Conservation (phyloP, 306 rosid genomes). For the Astragalus membranaceus region DNA sequence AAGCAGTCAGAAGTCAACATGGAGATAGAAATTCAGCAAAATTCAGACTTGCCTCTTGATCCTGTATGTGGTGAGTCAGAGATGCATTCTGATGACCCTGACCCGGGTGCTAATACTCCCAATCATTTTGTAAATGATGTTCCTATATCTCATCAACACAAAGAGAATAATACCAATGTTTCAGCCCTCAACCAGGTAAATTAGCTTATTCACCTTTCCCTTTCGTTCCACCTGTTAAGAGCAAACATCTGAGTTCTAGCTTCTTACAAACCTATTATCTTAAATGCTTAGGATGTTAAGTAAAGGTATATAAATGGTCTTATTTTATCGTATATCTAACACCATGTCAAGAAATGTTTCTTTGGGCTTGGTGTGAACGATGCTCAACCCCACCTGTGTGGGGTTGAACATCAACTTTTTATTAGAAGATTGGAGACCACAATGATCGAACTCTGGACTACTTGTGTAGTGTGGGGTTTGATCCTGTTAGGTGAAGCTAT, state of each 20-base stretch:
- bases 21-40: slow-evolving; percentile 28
- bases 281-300: neutral
- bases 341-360: neutral
- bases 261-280: neutral
- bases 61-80: slow-evolving; percentile 33
- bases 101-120: slow-evolving; percentile 20
- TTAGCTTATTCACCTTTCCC: neutral
- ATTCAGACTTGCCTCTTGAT: slow-evolving; percentile 14
- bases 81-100: slow-evolving; percentile 24
- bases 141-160: slow-evolving; percentile 18
- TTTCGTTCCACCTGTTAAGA: slow-evolving; percentile 14
- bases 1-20: slow-evolving; percentile 23
- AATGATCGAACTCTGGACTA: neutral
- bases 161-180: slow-evolving; percentile 21
- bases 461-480: neutral
- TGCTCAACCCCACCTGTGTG: neutral
- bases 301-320: neutral
- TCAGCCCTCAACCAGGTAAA: slow-evolving; percentile 37
- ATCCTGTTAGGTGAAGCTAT: neutral
- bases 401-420: neutral
- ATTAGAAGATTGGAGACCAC: neutral
- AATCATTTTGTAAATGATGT: slow-evolving; percentile 7
- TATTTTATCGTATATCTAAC: neutral
- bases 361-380: neutral
- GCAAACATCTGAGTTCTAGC: slow-evolving; percentile 2